Conservation (phyloP, 805 yeast species). For the Schwanniomyces occidentalis region DNA sequence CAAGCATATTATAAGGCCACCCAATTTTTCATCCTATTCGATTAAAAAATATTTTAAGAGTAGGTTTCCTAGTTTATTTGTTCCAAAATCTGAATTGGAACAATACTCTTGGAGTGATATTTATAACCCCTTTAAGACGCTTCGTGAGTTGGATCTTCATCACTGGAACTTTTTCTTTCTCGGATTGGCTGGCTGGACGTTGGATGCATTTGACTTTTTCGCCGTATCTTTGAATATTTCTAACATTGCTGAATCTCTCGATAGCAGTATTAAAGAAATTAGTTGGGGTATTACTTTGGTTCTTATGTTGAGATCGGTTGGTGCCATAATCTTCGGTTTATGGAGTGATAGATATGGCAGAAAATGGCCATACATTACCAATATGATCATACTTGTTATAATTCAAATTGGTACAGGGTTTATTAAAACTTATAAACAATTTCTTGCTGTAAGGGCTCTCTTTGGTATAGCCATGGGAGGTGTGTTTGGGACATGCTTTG, state of each 20-base stretch:
- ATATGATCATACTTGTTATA: constrained; percentile 46
- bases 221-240: constrained; percentile 54
- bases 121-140: constrained; percentile 64
- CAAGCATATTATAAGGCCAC: constrained; percentile 9
- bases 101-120: constrained; percentile 37
- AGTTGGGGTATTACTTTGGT: constrained; percentile 58
- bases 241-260: constrained; percentile 47
- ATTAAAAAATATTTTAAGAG: constrained; percentile 41
- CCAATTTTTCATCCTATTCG: constrained; percentile 18
- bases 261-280: constrained; percentile 47
- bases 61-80: constrained; percentile 49
- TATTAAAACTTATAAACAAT: constrained; percentile 54
- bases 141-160: constrained; percentile 45
- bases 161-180: constrained; percentile 59
- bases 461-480: constrained; percentile 64
- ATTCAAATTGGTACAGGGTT: constrained; percentile 68
- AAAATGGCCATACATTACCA: constrained; percentile 55
- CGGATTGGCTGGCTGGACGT: constrained; percentile 62
- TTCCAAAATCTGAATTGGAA: constrained; percentile 45
- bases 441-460: constrained; percentile 60
- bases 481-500: constrained; percentile 54
- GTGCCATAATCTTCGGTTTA: constrained; percentile 61
- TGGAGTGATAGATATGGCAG: constrained; percentile 63
- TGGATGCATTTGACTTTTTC: constrained; percentile 68
- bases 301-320: constrained; percentile 23